A percentile compares a stretch with the other conserved stretches of the same genome.
These are phyloP conservation scores for Elongisporangium anandrum DNA, from an alignment of 352 stramenopile genomes.

Conservation along the genomic window DNA sequence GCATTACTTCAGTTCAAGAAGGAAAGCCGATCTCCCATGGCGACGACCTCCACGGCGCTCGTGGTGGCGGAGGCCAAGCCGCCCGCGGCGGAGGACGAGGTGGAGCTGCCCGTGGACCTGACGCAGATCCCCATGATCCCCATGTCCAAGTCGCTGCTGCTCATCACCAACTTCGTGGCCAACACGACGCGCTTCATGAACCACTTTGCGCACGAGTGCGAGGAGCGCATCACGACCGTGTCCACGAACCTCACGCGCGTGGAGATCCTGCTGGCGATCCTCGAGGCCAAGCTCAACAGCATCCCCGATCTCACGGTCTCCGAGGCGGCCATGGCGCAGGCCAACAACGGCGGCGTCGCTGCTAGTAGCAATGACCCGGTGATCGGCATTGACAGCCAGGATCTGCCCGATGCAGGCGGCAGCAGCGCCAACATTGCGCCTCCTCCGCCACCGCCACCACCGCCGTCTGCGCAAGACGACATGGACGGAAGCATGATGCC, in stretches of 20 bases:
- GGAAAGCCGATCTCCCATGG: constrained; percentile 1
- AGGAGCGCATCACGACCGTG: constrained; percentile 70
- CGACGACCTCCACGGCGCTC: constrained; percentile 52
- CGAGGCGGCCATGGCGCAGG: constrained; percentile 49
- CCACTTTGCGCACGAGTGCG: constrained; percentile 80
- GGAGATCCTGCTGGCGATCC: constrained; percentile 79
- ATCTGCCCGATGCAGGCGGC: constrained; percentile 39
- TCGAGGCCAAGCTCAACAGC: constrained; percentile 82
- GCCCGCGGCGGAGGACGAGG: constrained; percentile 35
- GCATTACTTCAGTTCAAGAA: not conserved
- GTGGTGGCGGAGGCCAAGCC: constrained; percentile 30
- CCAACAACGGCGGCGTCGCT: constrained; percentile 16
- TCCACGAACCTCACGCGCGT: constrained; percentile 74
- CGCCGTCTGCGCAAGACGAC: not conserved
- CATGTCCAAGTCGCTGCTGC: constrained; percentile 70
- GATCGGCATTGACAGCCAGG: constrained; percentile 64
- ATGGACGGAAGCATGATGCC: constrained; percentile 14
- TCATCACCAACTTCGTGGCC: constrained; percentile 85
- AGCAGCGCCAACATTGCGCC: constrained; percentile 16
- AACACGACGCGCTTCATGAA: constrained; percentile 88
- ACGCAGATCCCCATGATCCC: constrained; percentile 73
- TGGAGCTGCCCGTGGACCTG: constrained; percentile 72
- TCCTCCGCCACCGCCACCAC: constrained; percentile 23
- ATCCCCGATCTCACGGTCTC: constrained; percentile 76
- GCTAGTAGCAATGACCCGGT: not conserved